These are phyloP conservation scores for Capronia coronata DNA, from an alignment of 2,329 filamentous ascomycete genomes.

Conservation along the genomic window DNA sequence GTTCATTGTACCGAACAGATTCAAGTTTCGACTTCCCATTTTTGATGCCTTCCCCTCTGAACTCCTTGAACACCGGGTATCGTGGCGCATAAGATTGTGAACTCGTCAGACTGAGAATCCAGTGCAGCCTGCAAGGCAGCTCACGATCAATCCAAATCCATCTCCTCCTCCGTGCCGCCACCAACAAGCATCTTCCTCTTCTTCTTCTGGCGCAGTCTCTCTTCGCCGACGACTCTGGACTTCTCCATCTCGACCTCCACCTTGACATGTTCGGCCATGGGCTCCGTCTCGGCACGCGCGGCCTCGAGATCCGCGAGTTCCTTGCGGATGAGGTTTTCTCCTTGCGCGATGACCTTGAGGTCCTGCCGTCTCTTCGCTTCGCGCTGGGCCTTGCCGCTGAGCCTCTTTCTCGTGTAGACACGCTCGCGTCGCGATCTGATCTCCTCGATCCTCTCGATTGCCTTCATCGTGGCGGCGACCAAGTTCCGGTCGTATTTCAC, in stretches of 20 bases:
- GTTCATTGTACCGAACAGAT: too few species aligned
- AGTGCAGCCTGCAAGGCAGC: neutral
- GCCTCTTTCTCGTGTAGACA: constrained; percentile 87
- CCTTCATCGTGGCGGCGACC: constrained; percentile 76
- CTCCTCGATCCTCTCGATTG: constrained; percentile 85
- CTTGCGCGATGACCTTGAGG: constrained; percentile 81
- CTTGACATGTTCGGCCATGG: constrained; percentile 29
- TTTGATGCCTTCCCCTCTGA: too few species aligned
- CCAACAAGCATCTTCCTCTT: constrained; percentile 42
- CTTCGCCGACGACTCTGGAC: constrained; percentile 37
- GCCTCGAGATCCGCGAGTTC: constrained; percentile 55
- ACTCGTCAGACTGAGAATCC: neutral
- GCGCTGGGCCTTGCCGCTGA: constrained; percentile 71
- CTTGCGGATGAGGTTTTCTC: constrained; percentile 83
- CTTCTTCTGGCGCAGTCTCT: constrained; percentile 39
- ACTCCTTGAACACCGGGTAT: constrained; percentile 2
- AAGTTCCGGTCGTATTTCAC: constrained; percentile 94
- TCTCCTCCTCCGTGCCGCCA: constrained; percentile 42
- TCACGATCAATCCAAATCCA: constrained; percentile 42
- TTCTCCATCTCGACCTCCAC: constrained; percentile 34
- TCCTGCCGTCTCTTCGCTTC: constrained; percentile 72
- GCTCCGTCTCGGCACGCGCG: constrained; percentile 34
- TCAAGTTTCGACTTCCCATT: too few species aligned
- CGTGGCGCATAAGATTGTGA: neutral
- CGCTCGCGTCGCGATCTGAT: constrained; percentile 77